Base-by-base conservation (phyloP, 805 yeast species). In the Kregervanrija fluxuum region DNA sequence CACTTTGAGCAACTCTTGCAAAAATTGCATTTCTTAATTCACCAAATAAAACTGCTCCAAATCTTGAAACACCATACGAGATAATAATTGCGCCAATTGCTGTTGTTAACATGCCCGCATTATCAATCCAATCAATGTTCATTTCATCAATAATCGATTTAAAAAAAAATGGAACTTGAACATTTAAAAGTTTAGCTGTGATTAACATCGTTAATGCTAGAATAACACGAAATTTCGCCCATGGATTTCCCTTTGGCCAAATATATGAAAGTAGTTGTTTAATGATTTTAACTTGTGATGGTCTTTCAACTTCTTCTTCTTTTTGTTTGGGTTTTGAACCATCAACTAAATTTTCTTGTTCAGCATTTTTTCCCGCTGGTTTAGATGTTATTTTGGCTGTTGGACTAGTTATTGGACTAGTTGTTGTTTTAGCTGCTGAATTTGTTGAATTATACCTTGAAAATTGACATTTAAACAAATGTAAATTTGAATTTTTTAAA, bases 111-210 rank as follows among this genome's bases (percentile, higher is more conserved):
- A 49, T 42, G 11, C 51, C 51, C 1, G 41, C 48, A 12, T 43
- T 43, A 16, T 43, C 41, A 37, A 48, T 38, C 95, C 96, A 87
- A 55, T 89, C 95, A 22, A 90, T 74, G 59, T 91, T 93, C 97
- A 91, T 90, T 11, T 80, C 77, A 66, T 93, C 98, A 38, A 93
- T 80, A 42, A 88, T 91, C 30, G 77, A 73, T 54, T 85, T 93
- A 74, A 93, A 93, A 64, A 79, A 90, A 60, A 93, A 89, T 0
- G 99, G 99, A 5, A 93, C 99, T 62, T 93, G 96, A 5, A 93
- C 96, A 61, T 90, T 93, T 33, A 93, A 69, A 6, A 93, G 59
- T 61, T 93, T 93, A 14, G 97, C 84, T 0, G 80, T 79, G 4
- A 93, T 75, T 47, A 93, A 71, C 46, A 93, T 68, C 0, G 80